A percentile compares a stretch with the other conserved stretches of the same genome.
Conservation (phyloP, 441 rosid species). For the Hura crepitans region DNA sequence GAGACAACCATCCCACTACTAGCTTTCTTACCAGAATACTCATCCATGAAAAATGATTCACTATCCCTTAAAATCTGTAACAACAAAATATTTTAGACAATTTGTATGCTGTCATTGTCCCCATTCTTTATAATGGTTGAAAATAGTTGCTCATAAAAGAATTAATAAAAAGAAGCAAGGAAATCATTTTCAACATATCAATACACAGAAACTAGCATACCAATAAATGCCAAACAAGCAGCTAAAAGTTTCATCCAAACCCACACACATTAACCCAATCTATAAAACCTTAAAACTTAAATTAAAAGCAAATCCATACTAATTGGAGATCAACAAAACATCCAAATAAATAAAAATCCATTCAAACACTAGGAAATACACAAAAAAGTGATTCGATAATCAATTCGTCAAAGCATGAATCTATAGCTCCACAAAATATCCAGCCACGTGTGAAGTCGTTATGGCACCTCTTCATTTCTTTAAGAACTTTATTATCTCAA, state of each 20-base stretch:
- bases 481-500: no score
- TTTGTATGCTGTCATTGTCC: background rate
- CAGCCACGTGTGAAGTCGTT: no score
- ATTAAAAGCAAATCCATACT: background rate
- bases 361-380: background rate
- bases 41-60: constrained; percentile 50
- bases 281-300: background rate
- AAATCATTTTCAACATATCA: background rate
- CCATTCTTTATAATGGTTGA: background rate
- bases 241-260: background rate
- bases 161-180: background rate
- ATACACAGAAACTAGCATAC: background rate
- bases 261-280: background rate
- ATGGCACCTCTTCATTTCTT: no score
- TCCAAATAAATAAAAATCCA: background rate
- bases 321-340: background rate
- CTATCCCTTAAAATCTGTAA: constrained; percentile 31
- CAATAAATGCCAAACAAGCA: background rate
- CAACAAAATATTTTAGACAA: background rate
- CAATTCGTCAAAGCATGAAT: background rate
- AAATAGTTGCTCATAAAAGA: background rate
- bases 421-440: background rate
- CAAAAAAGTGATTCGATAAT: background rate
- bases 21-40: constrained; percentile 59
- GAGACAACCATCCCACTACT: constrained; percentile 40